Evolutionary conservation across 768 basidiomycete species (phyloP).

Genomic region (Cyclocybe aegerita): DNA sequence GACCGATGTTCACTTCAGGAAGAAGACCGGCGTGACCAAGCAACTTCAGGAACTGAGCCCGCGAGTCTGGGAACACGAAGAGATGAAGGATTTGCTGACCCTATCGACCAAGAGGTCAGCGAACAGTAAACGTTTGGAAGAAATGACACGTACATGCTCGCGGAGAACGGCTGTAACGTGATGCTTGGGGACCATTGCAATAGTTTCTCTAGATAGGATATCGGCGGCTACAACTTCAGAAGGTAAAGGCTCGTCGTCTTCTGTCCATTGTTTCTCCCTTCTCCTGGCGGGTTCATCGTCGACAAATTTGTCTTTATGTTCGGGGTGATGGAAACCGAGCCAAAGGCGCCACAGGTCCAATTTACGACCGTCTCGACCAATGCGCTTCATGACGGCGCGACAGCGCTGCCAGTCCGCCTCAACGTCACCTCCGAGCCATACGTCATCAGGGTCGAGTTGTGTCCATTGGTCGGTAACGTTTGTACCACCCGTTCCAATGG

Average conservation of each 20-base stretch:
- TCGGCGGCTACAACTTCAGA: slow-evolving; percentile 25
- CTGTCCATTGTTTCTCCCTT: slow-evolving; percentile 43
- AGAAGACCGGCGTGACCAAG: slow-evolving; percentile 47
- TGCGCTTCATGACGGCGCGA: slow-evolving; percentile 46
- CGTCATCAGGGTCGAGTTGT: slow-evolving; percentile 31
- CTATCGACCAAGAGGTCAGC: slow-evolving; percentile 33
- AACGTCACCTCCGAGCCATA: slow-evolving; percentile 54
- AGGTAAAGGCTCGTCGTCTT: slow-evolving; percentile 36
- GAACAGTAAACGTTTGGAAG: background rate
- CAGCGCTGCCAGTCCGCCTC: slow-evolving; percentile 64
- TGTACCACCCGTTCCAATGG: slow-evolving; percentile 22
- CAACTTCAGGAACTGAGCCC: slow-evolving; percentile 62
- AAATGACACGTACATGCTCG: slow-evolving; percentile 49
- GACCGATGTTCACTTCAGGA: slow-evolving; percentile 29
- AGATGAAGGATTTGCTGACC: slow-evolving; percentile 51
- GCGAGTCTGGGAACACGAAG: slow-evolving; percentile 77
- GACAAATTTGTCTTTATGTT: slow-evolving; percentile 20
- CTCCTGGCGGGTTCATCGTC: slow-evolving; percentile 22
- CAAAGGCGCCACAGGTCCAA: slow-evolving; percentile 76
- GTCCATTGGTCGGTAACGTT: slow-evolving; percentile 20
- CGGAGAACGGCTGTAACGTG: slow-evolving; percentile 53
- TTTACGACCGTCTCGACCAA: slow-evolving; percentile 68
- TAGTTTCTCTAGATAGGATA: slow-evolving; percentile 18
- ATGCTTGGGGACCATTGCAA: slow-evolving; percentile 32
- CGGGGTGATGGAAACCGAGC: slow-evolving; percentile 46